phyloP scores from a whole-genome alignment of 768 basidiomycete genomes.

The Pleurotus platypus region DNA sequence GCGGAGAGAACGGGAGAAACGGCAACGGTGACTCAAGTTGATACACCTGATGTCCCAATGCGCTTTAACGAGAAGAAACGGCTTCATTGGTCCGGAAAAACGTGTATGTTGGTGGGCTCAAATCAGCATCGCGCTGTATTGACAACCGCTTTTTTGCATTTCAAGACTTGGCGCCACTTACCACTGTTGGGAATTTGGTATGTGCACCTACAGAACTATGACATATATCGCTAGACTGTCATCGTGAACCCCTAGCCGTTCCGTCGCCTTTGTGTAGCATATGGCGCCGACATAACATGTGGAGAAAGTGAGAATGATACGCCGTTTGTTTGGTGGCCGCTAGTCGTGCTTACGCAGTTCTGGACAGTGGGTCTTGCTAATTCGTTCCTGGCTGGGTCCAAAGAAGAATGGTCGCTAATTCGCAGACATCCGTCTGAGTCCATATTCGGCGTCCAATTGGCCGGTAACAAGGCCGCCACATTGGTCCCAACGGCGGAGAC shows the following conservation, averaged over 20 bases:
- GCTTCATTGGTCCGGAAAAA: slow-evolving; percentile 81
- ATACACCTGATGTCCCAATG: slow-evolving; percentile 65
- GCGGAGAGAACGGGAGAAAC: slow-evolving; percentile 32
- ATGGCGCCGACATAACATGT: slow-evolving; percentile 93
- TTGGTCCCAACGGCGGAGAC: slow-evolving; percentile 83
- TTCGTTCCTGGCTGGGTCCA: slow-evolving; percentile 84
- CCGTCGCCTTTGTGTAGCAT: slow-evolving; percentile 79
- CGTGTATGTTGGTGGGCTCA: slow-evolving; percentile 49
- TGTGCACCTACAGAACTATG: slow-evolving; percentile 4
- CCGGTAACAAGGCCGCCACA: slow-evolving; percentile 79
- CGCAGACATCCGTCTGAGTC: slow-evolving; percentile 83
- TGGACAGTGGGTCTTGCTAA: slow-evolving; percentile 83
- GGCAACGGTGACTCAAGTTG: slow-evolving; percentile 30
- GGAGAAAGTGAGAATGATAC: slow-evolving; percentile 68
- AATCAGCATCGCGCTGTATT: neutral
- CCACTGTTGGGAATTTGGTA: slow-evolving; percentile 94
- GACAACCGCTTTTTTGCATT: neutral
- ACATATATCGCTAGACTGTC: slow-evolving; percentile 17
- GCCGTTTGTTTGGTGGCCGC: neutral
- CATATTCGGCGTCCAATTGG: slow-evolving; percentile 89
- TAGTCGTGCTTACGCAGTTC: slow-evolving; percentile 2
- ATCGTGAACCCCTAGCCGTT: slow-evolving; percentile 61
- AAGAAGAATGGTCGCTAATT: slow-evolving; percentile 91
- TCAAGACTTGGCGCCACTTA: slow-evolving; percentile 61
- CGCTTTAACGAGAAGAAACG: slow-evolving; percentile 83